phyloP scores from a whole-genome alignment of 441 rosid species.

The Syzygium malaccense region DNA sequence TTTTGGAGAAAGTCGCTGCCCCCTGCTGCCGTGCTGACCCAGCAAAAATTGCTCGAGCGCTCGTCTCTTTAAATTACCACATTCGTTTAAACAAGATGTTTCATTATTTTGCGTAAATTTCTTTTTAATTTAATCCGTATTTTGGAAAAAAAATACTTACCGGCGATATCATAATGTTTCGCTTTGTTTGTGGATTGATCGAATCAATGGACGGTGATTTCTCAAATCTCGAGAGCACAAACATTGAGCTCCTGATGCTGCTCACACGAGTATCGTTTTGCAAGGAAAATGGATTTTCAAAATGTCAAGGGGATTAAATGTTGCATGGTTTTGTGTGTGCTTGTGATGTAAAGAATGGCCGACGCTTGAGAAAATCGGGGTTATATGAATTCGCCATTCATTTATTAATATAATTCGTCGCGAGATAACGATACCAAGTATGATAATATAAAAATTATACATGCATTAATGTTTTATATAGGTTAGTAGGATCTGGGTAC shows the following conservation, averaged over 20 bases:
- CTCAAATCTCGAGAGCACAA: rapidly evolving
- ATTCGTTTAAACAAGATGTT: background rate
- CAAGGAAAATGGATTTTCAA: too few relatives aligned
- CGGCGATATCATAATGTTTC: rapidly evolving
- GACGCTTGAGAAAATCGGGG: too few relatives aligned
- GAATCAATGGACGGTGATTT: background rate
- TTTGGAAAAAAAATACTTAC: background rate
- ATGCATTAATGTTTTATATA: background rate
- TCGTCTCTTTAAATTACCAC: background rate
- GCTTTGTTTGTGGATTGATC: background rate
- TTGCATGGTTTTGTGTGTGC: too few relatives aligned
- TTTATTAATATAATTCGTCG: background rate
- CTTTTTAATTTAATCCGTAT: background rate
- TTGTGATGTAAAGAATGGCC: too few relatives aligned
- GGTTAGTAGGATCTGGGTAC: background rate
- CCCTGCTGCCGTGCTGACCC: background rate
- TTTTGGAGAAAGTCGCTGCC: background rate
- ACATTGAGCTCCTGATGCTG: too few relatives aligned
- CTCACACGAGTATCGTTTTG: too few relatives aligned
- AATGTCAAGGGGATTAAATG: too few relatives aligned
- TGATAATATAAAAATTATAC: background rate
- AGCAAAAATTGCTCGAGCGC: background rate
- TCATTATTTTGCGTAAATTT: background rate
- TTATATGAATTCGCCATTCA: too few relatives aligned
- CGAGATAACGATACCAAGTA: background rate